Conservation (phyloP, 176 grass and related monocot species). For the Ensete ventricosum region DNA sequence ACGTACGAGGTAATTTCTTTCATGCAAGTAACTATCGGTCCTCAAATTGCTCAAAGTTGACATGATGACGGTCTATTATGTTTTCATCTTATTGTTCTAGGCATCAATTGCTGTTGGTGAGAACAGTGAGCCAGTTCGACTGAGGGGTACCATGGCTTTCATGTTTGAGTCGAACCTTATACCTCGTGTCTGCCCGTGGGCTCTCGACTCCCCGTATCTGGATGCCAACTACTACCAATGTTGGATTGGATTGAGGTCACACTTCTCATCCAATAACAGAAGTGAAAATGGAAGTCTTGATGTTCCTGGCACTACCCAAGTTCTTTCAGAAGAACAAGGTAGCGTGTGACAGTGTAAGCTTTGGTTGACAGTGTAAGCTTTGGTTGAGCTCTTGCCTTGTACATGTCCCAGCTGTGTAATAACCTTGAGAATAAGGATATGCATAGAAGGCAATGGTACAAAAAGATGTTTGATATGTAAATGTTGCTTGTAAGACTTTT, state of each 20-base stretch:
- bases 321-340: not conserved
- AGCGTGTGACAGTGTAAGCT: not conserved
- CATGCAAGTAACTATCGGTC: not conserved
- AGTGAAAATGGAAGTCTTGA: not conserved
- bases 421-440: too few species aligned
- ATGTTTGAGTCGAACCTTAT: conserved; percentile 84
- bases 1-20: conserved; percentile 50
- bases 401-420: too few species aligned
- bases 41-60: not conserved
- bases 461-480: too few species aligned
- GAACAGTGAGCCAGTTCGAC: conserved; percentile 39
- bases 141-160: conserved; percentile 62
- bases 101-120: conserved; percentile 36
- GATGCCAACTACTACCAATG: conserved; percentile 78
- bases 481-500: too few species aligned
- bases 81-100: conserved; percentile 25
- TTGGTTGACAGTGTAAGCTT: not conserved
- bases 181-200: conserved; percentile 74
- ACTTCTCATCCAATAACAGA: conserved; percentile 35
- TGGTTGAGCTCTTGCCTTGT: too few species aligned
- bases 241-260: conserved; percentile 77
- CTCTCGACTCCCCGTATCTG: conserved; percentile 46
- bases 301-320: not conserved
- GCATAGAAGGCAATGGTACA: too few species aligned
- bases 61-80: not conserved